Evolutionary conservation across 2,329 filamentous ascomycete genomes (phyloP), one percentile per base, ranked within the genome.

Genomic region (Pseudopithomyces chartarum): DNA sequence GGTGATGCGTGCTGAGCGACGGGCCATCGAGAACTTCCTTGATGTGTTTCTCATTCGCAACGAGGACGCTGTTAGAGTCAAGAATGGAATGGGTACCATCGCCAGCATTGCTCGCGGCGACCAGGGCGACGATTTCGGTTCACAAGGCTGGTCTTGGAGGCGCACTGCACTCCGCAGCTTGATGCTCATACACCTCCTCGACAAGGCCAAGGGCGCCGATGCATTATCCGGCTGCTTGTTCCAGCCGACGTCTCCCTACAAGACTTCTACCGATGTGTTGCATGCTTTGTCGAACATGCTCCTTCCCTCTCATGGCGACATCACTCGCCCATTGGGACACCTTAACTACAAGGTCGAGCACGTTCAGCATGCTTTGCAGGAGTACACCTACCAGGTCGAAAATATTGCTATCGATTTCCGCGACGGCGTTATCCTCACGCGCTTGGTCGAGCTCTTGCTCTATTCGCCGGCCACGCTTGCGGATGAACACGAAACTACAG

Each of bases 391-490:
- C 65, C 73, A 74, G 38, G 81, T 89, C 53, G 74, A 78, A 8
- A 88, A 88, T 61, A 77, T 89, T 22, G 86, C 85, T 1, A 80
- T 85, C 8, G 86, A 88, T 63, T 75, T 89, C 20, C 81, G 86
- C 33, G 84, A 88, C 65, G 86, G 87, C 1, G 79, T 88, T 8
- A 74, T 83, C 43, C 70, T 89, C n/a, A 83, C 84, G 5, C 80
- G 83, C 49, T 76, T 88, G 10, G 83, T 86, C 1, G 87, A 89
- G 61, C 59, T 87, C 1, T 69, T 88, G 2, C 73, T 86, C 3
- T 83, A 82, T 58, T 72, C 75, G 5, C 69, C 75, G 17, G 61
- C 69, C n/a, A 69, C 71, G 2, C 62, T 64, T 34, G 40, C 63
- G 15, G 61, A 60, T 15, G 65, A 72, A 38, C 54, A 62, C 20